Evolutionary conservation across 1,139 yeast species (phyloP), one percentile per base, ranked within the genome.

Genomic region (Scheffersomyces illinoinensis): DNA sequence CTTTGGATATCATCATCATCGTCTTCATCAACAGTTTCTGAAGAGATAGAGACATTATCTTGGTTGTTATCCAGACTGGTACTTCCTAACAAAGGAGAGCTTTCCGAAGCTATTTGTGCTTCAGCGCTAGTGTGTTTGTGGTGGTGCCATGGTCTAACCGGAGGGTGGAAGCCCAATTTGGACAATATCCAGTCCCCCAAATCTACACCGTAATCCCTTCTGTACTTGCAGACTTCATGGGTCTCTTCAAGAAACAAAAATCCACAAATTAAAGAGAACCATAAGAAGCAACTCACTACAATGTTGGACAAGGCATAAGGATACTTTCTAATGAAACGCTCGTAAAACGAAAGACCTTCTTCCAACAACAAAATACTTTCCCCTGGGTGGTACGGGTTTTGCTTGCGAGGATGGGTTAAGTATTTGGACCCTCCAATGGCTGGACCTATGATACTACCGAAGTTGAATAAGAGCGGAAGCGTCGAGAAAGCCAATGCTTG

Each of bases 291-390:
- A 4, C 85, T 79, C 20, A 86, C 85, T 0, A 82, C 83, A 7
- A 87, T 64, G 67, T 86, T 87, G 3, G 89, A 85, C 61, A 86
- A 71, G 1, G 88, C 85, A 66, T 85, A 87, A 0, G 91, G 91
- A 64, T 77, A 77, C 47, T 67, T 68, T 24, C 74, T 68, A 47
- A 82, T 72, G 59, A 84, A 68, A 14, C 56, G 54, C 39, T 72
- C 66, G 62, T 68, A 68, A 54, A 59, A 55, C 19, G 50, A 48
- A 20, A 20, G 21, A 2, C 24, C 23, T 48, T 21, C 43, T 26
- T 46, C 33, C 52, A 57, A 24, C 10, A 47, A 47, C 14, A 47
- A 52, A n/a, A 50, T 18, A 6, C 51, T 24, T 46, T 51, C 55
- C 20, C 50, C 47, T 8, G 47, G 24, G 4, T 54, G 50, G 47